phyloP scores from a whole-genome alignment of 331 rosid genomes.

The Ulmus americana region DNA sequence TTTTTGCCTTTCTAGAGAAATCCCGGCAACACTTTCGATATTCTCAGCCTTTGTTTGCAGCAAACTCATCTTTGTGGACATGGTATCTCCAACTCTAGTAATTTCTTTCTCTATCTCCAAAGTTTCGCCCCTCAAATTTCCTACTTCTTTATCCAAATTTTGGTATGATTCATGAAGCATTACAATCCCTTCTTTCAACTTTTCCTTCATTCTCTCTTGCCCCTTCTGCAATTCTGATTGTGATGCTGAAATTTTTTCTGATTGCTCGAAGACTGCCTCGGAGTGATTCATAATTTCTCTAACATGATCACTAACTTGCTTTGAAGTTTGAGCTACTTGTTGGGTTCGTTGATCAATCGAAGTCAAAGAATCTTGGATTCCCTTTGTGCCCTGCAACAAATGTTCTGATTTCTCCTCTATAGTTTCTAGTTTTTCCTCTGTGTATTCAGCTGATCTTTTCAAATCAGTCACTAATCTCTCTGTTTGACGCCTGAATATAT shows the following conservation, averaged over 20 bases:
- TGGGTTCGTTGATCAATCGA: conserved; percentile 33
- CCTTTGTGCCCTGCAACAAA: conserved; percentile 38
- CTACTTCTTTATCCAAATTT: conserved; percentile 44
- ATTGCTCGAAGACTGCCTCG: conserved; percentile 47
- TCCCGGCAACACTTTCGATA: conserved; percentile 24
- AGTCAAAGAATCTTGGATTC: conserved; percentile 37
- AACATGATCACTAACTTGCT: conserved; percentile 38
- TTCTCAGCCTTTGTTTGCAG: conserved; percentile 28
- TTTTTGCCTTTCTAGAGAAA: conserved; percentile 28
- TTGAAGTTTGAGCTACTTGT: conserved; percentile 36
- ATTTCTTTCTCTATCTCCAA: conserved; percentile 16
- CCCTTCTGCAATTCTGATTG: conserved; percentile 53
- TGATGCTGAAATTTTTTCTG: conserved; percentile 45
- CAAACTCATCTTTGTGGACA: conserved; percentile 24
- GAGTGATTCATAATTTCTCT: conserved; percentile 44
- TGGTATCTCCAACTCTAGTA: conserved; percentile 18
- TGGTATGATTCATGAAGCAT: conserved; percentile 43
- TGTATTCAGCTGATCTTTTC: conserved; percentile 52
- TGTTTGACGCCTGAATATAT: conserved; percentile 53
- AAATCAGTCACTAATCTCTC: conserved; percentile 69
- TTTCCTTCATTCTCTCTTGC: conserved; percentile 51
- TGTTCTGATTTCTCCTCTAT: conserved; percentile 46
- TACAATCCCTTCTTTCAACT: conserved; percentile 49
- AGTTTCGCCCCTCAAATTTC: conserved; percentile 18
- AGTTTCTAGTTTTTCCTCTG: conserved; percentile 47